Conservation (phyloP, 176 grass and related monocot species). For the Avena eriantha region DNA sequence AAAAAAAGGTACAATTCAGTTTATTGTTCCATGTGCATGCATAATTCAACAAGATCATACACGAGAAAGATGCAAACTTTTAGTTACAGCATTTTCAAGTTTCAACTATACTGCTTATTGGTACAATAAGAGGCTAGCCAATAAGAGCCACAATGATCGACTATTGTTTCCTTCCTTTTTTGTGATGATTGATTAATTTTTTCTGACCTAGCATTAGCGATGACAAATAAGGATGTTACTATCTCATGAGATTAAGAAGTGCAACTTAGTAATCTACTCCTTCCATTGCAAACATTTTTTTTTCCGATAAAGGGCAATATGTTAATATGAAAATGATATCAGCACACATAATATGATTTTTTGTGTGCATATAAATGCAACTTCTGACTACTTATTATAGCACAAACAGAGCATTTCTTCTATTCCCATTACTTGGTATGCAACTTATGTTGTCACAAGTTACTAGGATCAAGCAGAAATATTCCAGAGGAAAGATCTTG, state of each 20-base stretch:
- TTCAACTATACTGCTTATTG: not conserved
- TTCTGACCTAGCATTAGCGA: constrained; percentile 10
- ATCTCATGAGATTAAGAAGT: not conserved
- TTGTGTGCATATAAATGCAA: not conserved
- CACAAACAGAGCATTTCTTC: not conserved
- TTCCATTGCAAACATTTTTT: not conserved
- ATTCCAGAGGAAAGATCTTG: not conserved
- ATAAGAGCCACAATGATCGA: not conserved
- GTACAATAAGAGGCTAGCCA: not conserved
- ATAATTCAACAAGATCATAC: not conserved
- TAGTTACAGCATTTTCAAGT: not conserved
- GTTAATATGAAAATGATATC: too few species aligned
- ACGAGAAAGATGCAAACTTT: not conserved
- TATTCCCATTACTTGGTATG: not conserved
- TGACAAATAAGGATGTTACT: not conserved
- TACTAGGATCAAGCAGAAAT: not conserved
- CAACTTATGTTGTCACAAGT: constrained; percentile 11
- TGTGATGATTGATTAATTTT: not conserved
- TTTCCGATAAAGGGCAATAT: too few species aligned
- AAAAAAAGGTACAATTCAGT: not conserved
- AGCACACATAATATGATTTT: not conserved
- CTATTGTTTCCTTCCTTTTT: not conserved
- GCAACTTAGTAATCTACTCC: not conserved
- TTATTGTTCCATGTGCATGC: not conserved
- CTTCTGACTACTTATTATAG: not conserved